Conservation (phyloP, 768 basidiomycete genomes). For the Calocera cornea region DNA sequence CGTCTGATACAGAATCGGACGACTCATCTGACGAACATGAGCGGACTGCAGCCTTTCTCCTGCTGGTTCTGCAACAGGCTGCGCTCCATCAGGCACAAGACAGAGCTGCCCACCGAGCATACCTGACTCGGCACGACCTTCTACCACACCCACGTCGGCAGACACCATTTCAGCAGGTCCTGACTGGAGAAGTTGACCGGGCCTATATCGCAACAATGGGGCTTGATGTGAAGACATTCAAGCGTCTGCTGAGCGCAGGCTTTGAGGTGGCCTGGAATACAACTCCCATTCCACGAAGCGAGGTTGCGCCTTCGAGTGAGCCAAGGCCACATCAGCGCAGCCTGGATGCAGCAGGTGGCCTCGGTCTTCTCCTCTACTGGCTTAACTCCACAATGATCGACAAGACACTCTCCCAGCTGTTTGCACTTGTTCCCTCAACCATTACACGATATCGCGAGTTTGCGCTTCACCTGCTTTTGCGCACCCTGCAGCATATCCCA, state of each 20-base stretch:
- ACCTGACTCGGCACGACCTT: too few relatives aligned
- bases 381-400: constrained; percentile 31
- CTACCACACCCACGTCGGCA: too few relatives aligned
- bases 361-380: too few relatives aligned
- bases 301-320: constrained; percentile 16
- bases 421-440: constrained; percentile 30
- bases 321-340: constrained; percentile 23
- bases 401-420: constrained; percentile 30
- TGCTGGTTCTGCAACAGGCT: too few relatives aligned
- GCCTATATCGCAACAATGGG: constrained; percentile 18
- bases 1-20: too few relatives aligned
- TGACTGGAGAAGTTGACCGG: too few relatives aligned
- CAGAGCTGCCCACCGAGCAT: too few relatives aligned
- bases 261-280: constrained; percentile 25
- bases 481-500: constrained; percentile 20
- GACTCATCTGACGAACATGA: too few relatives aligned
- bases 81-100: too few relatives aligned
- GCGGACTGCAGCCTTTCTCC: too few relatives aligned
- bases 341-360: constrained; percentile 28
- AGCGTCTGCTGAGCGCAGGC: constrained; percentile 26
- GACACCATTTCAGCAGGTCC: too few relatives aligned
- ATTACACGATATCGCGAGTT: constrained; percentile 28
- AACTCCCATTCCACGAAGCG: constrained; percentile 24
- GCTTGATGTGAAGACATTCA: constrained; percentile 26
- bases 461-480: constrained; percentile 23